These are phyloP conservation scores for Pelargonium fulgidum DNA, from an alignment of 441 rosid genomes.

Conservation along the genomic window DNA sequence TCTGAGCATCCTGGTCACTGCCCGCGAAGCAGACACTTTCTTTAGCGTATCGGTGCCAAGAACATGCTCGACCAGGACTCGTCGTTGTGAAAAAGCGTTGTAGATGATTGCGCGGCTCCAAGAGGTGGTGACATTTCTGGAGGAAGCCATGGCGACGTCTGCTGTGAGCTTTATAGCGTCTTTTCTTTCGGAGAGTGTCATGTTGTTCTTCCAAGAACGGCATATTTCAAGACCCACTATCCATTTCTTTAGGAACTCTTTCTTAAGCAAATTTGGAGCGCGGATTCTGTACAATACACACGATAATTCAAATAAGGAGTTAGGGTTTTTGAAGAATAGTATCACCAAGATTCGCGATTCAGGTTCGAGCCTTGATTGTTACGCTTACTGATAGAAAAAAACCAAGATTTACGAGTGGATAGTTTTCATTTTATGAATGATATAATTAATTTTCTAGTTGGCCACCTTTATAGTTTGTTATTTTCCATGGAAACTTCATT, in stretches of 20 bases:
- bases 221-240: slow-evolving; percentile 41
- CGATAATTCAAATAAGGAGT: not conserved
- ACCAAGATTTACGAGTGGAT: too few relatives aligned
- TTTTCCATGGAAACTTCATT: too few relatives aligned
- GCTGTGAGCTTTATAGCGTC: slow-evolving; percentile 75
- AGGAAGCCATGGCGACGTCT: slow-evolving; percentile 79
- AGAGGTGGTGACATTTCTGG: slow-evolving; percentile 49
- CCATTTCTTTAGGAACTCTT: slow-evolving; percentile 73
- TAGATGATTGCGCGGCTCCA: slow-evolving; percentile 82
- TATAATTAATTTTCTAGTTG: too few relatives aligned
- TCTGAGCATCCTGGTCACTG: slow-evolving; percentile 35
- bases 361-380: too few relatives aligned
- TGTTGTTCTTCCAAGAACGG: slow-evolving; percentile 33
- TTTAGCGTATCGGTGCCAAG: slow-evolving; percentile 30
- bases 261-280: slow-evolving; percentile 41
- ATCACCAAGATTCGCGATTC: too few relatives aligned
- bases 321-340: slow-evolving; percentile 6
- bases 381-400: too few relatives aligned
- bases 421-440: too few relatives aligned
- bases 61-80: slow-evolving; percentile 29
- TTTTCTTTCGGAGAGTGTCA: slow-evolving; percentile 50
- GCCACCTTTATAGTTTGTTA: too few relatives aligned
- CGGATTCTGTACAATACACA: slow-evolving; percentile 35
- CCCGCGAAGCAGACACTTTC: slow-evolving; percentile 4
- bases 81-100: slow-evolving; percentile 23